Conservation (phyloP, 129 eudicot species). For the Flaveria ramosissima region DNA sequence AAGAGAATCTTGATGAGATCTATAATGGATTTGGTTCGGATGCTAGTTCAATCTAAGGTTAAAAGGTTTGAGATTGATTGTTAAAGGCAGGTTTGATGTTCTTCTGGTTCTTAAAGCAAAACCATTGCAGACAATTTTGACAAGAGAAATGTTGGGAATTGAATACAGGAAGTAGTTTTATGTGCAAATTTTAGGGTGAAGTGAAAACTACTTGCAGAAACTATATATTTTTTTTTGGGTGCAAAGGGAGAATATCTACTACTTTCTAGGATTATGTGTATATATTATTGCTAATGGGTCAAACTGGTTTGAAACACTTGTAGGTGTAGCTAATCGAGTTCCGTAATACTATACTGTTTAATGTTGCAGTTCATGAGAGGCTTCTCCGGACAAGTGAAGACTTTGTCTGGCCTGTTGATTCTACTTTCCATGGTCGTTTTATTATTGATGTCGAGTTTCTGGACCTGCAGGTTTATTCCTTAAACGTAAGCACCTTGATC, state of each 20-base stretch:
- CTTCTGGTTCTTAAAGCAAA: not conserved
- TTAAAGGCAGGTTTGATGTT: not conserved
- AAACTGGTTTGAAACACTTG: slow-evolving; percentile 5
- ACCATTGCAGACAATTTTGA: not conserved
- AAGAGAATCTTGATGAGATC: not conserved
- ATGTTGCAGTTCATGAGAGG: slow-evolving; percentile 85
- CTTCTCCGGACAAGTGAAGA: slow-evolving; percentile 78
- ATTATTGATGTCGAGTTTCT: slow-evolving; percentile 86
- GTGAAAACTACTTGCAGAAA: not conserved
- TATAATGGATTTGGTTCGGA: not conserved
- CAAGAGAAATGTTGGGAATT: not conserved
- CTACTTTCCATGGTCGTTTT: slow-evolving; percentile 76
- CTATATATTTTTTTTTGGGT: not conserved
- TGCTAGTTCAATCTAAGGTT: not conserved
- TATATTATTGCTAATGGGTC: not conserved
- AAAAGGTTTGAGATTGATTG: not conserved
- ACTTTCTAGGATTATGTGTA: not conserved
- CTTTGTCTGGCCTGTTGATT: slow-evolving; percentile 87
- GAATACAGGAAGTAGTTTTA: not conserved
- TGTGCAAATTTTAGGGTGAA: not conserved
- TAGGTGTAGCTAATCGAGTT: not conserved
- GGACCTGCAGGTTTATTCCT: slow-evolving; percentile 74
- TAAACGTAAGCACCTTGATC: slow-evolving; percentile 52
- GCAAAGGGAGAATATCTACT: not conserved
- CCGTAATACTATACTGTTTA: slow-evolving; percentile 11